A percentile compares a stretch with the other conserved stretches of the same genome.
phyloP scores from a whole-genome alignment of 1,139 yeast genomes.

The Suhomyces kunorum region DNA sequence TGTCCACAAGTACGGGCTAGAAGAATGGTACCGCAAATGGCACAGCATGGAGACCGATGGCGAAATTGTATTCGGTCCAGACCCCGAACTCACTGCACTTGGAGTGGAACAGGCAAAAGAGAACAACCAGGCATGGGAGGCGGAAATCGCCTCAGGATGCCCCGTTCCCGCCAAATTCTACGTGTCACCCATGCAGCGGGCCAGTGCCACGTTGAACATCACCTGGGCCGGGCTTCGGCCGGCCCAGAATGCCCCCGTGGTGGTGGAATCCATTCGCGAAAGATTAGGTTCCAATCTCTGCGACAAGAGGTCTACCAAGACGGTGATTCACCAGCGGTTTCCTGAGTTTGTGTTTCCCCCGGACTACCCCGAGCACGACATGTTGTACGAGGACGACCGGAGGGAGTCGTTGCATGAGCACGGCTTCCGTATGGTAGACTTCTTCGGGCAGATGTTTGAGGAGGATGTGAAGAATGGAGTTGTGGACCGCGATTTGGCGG shows the following conservation, averaged over 20 bases:
- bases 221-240: slow-evolving; percentile 28
- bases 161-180: slow-evolving; percentile 27
- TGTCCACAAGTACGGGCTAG: slow-evolving; percentile 42
- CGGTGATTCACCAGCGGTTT: slow-evolving; percentile 40
- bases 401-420: slow-evolving; percentile 25
- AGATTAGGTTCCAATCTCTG: slow-evolving; percentile 25
- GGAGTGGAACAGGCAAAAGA: slow-evolving; percentile 41
- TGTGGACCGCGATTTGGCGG: slow-evolving; percentile 19
- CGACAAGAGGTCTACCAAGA: slow-evolving; percentile 28
- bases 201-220: slow-evolving; percentile 23
- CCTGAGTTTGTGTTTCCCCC: slow-evolving; percentile 28
- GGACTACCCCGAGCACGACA: slow-evolving; percentile 24
- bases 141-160: slow-evolving; percentile 21
- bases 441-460: slow-evolving; percentile 24
- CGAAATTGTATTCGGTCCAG: slow-evolving; percentile 49
- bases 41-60: slow-evolving; percentile 44
- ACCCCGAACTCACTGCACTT: slow-evolving; percentile 43
- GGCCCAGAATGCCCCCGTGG: slow-evolving; percentile 14
- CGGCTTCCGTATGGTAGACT: slow-evolving; percentile 22
- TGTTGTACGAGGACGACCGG: slow-evolving; percentile 15
- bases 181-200: slow-evolving; percentile 28
- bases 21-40: slow-evolving; percentile 46
- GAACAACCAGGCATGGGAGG: slow-evolving; percentile 24
- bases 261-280: slow-evolving; percentile 19
- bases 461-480: slow-evolving; percentile 20